phyloP scores from a whole-genome alignment of 306 rosid genomes.

The Glycyrrhiza uralensis region DNA sequence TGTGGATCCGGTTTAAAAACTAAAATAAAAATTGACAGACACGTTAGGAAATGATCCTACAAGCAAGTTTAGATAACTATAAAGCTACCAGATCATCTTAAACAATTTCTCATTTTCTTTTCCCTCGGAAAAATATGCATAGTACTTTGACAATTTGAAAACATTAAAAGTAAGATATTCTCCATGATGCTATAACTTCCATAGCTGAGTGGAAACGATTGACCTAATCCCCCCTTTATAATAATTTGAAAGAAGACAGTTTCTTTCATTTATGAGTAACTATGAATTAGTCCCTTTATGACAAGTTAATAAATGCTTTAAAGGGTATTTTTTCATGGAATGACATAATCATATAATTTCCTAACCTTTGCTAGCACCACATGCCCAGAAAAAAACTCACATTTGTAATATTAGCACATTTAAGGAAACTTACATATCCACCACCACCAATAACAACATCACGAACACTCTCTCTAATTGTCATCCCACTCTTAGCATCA shows the following conservation, averaged over 20 bases:
- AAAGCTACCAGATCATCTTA: neutral
- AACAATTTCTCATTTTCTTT: neutral
- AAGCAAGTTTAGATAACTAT: constrained; percentile 8
- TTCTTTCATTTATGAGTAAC: neutral
- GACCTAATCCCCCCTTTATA: neutral
- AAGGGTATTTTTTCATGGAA: constrained; percentile 2
- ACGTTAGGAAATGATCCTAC: neutral
- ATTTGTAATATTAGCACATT: neutral
- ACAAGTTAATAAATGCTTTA: neutral
- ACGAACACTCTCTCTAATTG: constrained; percentile 88
- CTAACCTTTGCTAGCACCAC: constrained; percentile 7
- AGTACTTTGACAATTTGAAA: neutral
- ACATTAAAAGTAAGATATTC: neutral
- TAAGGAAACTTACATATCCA: constrained; percentile 72
- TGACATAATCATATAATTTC: constrained; percentile 16
- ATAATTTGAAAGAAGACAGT: constrained; percentile 8
- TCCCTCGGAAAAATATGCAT: neutral
- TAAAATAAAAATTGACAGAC: constrained; percentile 19
- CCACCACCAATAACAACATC: constrained; percentile 94
- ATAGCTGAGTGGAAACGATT: neutral
- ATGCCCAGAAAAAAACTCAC: constrained; percentile 18
- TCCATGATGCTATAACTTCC: neutral
- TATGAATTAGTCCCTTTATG: constrained; percentile 2
- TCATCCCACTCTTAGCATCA: constrained; percentile 76
- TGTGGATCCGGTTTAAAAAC: constrained; percentile 7